A percentile compares a stretch with the other conserved stretches of the same genome.
Evolutionary conservation across 306 rosid species (phyloP).

Genomic region (Sechiopsis laciniata): DNA sequence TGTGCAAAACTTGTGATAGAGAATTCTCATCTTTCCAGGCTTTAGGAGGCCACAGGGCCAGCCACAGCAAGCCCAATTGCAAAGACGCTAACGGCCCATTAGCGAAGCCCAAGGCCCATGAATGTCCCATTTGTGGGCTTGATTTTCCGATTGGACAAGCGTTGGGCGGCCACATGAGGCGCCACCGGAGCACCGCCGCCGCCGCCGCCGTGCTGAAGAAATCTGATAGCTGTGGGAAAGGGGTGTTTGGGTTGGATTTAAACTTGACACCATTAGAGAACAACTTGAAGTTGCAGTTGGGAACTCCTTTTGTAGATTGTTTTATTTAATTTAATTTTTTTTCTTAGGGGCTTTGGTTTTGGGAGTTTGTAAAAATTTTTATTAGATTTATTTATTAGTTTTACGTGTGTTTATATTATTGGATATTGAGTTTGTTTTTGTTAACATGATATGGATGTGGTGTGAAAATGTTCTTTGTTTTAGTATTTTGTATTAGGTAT

Average conservation of each 20-base stretch:
- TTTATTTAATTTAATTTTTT: neutral
- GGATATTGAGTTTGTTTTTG: neutral
- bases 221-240: conserved; percentile 27
- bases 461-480: no score
- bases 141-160: conserved; percentile 78
- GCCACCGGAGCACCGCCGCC: conserved; percentile 39
- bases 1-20: conserved; percentile 61
- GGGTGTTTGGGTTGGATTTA: conserved; percentile 38
- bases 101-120: conserved; percentile 47
- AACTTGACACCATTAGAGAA: conserved; percentile 28
- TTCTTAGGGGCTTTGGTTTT: neutral
- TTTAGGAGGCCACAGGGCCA: conserved; percentile 80
- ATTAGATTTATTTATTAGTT: neutral
- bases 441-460: neutral
- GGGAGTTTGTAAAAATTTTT: neutral
- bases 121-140: conserved; percentile 59
- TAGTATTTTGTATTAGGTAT: no score
- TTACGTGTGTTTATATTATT: neutral
- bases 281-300: conserved; percentile 29
- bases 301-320: conserved; percentile 16
- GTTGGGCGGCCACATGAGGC: conserved; percentile 89
- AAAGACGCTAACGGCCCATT: conserved; percentile 19
- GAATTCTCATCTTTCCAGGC: conserved; percentile 70
- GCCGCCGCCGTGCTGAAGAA: conserved; percentile 32
- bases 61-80: conserved; percentile 62